Evolutionary conservation across 352 stramenopile genomes (phyloP), one percentile per base, ranked within the genome.

Genomic region (Globisporangium mamillatum): DNA sequence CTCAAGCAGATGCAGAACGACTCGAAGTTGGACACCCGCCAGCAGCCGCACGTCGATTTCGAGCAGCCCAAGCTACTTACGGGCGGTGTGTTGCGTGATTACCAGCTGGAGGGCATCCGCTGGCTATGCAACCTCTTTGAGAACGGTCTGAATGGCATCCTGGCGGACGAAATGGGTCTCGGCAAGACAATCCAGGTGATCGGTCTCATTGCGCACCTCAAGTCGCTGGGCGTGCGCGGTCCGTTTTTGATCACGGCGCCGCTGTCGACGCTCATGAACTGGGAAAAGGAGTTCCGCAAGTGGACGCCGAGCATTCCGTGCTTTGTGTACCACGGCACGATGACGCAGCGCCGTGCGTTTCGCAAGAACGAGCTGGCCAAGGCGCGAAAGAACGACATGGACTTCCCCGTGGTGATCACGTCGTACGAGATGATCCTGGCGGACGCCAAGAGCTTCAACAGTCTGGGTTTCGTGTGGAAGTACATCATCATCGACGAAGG

Each of bases 401-500:
- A 95, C 58, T 95, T 95, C 65, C 88, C 88, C 0, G 87, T 97
- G 2, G 76, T 97, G 60, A 94, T 96, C 75, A 95, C 89, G 25
- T 95, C 86, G 16, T 97, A 93, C 68, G 89, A 97, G 69, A 82
- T 94, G 70, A 95, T 97, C 69, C 59, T 94, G n/a, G 73, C 84
- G 54, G 86, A 94, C 68, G 68, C 79, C 14, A 91, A 72, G 66
- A 70, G 54, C 24, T 97, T 96, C 71, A 73, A 79, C 32, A 61
- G 4, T 61, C 54, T 75, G 48, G 83, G 85, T 0, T 95, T 92
- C 50, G 78, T 91, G 29, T 97, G 86, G 86, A 98, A 98, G 70
- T 99, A 98, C 76, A 85, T 99, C 22, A 92, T 99, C 70, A 95
- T 99, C 34, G 97, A 99, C 78, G 97, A 99, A 72, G 97, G 96